Evolutionary conservation across 352 stramenopile species (phyloP).

Genomic region (Aphanomyces cochlioides): DNA sequence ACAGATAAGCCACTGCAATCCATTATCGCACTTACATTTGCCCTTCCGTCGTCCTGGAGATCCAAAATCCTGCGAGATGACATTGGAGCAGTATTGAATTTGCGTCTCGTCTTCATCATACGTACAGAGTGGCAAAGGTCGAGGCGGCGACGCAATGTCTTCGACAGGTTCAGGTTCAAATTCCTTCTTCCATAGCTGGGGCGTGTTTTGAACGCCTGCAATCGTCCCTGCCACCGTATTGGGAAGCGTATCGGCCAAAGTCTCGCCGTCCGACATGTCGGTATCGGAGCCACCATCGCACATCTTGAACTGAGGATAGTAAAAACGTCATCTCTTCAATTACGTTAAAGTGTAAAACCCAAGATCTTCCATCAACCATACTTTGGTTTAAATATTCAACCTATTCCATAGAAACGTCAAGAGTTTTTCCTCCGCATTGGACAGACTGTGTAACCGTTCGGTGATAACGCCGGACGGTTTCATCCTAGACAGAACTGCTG

Average conservation of each 20-base stretch:
- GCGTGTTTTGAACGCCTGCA: conserved; percentile 58
- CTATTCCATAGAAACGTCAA: too few species aligned
- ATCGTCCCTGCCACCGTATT: conserved; percentile 37
- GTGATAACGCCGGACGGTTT: too few species aligned
- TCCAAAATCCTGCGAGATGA: conserved; percentile 57
- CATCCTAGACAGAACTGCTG: too few species aligned
- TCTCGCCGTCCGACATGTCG: background rate
- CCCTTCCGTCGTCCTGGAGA: conserved; percentile 67
- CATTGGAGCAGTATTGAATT: conserved; percentile 66
- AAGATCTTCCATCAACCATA: too few species aligned
- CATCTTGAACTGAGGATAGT: background rate
- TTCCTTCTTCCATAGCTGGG: conserved; percentile 42
- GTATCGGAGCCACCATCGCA: background rate
- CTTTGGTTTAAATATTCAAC: too few species aligned
- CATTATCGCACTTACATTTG: background rate
- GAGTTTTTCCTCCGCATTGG: too few species aligned
- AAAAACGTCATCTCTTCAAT: too few species aligned
- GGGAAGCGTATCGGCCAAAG: background rate
- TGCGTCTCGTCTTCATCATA: conserved; percentile 79
- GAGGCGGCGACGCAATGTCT: conserved; percentile 35
- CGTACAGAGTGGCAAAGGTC: conserved; percentile 11
- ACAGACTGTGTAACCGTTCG: too few species aligned
- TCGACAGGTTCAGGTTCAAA: conserved; percentile 33
- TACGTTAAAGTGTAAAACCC: too few species aligned
- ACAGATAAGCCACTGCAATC: background rate